Base-by-base conservation (phyloP, 352 stramenopile genomes). In the Globisporangium middletonii region DNA sequence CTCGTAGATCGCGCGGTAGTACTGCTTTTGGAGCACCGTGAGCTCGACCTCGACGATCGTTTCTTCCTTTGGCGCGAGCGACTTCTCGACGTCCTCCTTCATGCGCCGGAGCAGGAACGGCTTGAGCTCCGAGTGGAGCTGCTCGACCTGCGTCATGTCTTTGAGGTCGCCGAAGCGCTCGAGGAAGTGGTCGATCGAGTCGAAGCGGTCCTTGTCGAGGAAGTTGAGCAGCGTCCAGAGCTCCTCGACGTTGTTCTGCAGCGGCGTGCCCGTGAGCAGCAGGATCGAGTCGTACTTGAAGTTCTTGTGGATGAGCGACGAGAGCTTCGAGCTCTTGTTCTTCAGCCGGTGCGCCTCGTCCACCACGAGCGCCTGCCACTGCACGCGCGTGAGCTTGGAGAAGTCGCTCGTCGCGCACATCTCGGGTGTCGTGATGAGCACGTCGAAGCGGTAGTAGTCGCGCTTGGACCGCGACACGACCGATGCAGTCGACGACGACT, bases 401-500 rank as follows among this genome's bases (percentile, higher is more conserved):
- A 97, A 83, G 57, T 99, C 95, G 50, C 92, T 94, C 41, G 97
- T 93, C 26, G 79, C 88, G 8, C 98, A 89, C 71, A 98, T 99
- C 68, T 99, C 98, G 71, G 98, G 99, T 1, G 97, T 99, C 19
- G 98, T 99, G 38, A 99, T 97, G 13, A 99, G 73, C 26, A 99
- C 96, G 67, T 99, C 97, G 72, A 99, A 99, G 18, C 96, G 84
- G 60, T 94, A 89, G 57, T 85, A 86, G 23, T 79, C 73, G 19
- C 71, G 66, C 55, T 81, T 83, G 11, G 71, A 55, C 33, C 68
- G 68, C 0, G 72, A 60, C 2, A 65, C 30, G 33, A 69, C 59
- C 13, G 44, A 15, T 4, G 37, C 35, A 16, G 43, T 64, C 35
- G 44, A n/a, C 26, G 44, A n/a, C 8, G 38, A 12, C 26, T 51